phyloP scores from a whole-genome alignment of 1,139 yeast genomes.

The Hemisphaericaspora subhashii region DNA sequence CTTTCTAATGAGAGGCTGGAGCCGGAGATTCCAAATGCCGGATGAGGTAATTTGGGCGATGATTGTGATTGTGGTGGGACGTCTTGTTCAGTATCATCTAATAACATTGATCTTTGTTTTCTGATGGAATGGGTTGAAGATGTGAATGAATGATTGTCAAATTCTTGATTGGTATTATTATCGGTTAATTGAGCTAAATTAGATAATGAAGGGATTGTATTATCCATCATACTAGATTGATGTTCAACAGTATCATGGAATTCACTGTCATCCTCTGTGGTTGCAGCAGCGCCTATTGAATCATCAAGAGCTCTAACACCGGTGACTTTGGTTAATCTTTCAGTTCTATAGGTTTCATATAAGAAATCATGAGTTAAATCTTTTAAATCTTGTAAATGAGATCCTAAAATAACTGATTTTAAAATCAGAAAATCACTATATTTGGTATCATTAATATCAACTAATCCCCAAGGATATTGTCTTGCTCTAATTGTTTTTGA shows the following conservation, averaged over 20 bases:
- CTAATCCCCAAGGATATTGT: slow-evolving; percentile 91
- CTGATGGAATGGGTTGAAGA: slow-evolving; percentile 25
- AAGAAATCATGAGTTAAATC: slow-evolving; percentile 90
- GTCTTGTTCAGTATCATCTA: slow-evolving; percentile 30
- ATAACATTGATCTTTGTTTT: slow-evolving; percentile 36
- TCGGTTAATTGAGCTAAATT: slow-evolving; percentile 60
- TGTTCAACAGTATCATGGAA: slow-evolving; percentile 34
- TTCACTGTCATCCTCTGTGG: slow-evolving; percentile 17
- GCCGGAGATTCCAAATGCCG: slow-evolving; percentile 32
- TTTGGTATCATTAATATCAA: slow-evolving; percentile 79
- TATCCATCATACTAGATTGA: slow-evolving; percentile 10
- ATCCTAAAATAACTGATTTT: slow-evolving; percentile 79
- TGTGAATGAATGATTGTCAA: slow-evolving; percentile 23
- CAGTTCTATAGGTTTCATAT: slow-evolving; percentile 92
- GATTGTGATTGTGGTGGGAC: slow-evolving; percentile 34
- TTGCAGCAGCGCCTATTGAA: slow-evolving; percentile 28
- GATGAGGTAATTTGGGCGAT: slow-evolving; percentile 30
- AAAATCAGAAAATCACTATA: slow-evolving; percentile 83
- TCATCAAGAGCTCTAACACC: slow-evolving; percentile 28
- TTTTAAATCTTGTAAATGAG: slow-evolving; percentile 92
- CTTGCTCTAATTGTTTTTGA: slow-evolving; percentile 66
- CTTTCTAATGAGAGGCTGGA: slow-evolving; percentile 5
- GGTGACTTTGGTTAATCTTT: slow-evolving; percentile 60
- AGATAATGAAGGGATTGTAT: slow-evolving; percentile 60
- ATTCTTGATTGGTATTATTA: slow-evolving; percentile 8